Base-by-base conservation (phyloP, 768 basidiomycete species). In the Rhodosporidiobolus sp. region DNA sequence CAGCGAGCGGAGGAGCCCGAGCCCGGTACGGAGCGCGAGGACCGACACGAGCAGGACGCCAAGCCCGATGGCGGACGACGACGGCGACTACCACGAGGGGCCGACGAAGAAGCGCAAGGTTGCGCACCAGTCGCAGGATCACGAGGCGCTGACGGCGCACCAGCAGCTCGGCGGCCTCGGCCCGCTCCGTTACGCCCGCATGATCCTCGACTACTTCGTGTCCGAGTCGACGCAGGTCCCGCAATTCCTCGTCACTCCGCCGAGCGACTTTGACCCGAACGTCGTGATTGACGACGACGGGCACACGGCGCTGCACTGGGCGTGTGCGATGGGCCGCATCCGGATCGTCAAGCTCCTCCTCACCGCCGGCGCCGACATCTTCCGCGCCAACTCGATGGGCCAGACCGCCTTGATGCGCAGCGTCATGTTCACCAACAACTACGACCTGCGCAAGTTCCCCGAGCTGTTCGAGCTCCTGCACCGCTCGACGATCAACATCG, bases 361-460 rank as follows among this genome's bases (percentile, higher is more conserved):
- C 53, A 90, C 92, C 0, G 91, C 94, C 6, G 94, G 94, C 28
- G 95, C 95, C 22, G 94, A 97, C 80, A 92, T 96, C 75, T 99
- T 95, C 85, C 89, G 90, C 76, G 93, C 94, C 75, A 99, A 98
- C 83, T 91, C 90, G 79, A 87, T 92, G 19, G 96, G 96, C 6
- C 96, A 98, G 81, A 98, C 96, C 22, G 90, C 95, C 2, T 83
- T 99, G 54, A 99, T 99, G 96, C 91, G 96, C 24, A 90, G 89
- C 78, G 96, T 99, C 77, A 98, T 98, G 95, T 99, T 98, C 81
- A 92, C 92, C 61, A 99, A 99, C 82, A 99, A 98, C 81, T 99
- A 99, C 80, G 96, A 99, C 81, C 90, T 98, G 58, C 91, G 96
- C 76, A 99, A 99, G 81, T 99, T 99, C 78, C 92, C 94, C 4